Conservation (phyloP, 2,329 filamentous ascomycete genomes). For the Coniochaeta hoffmannii region DNA sequence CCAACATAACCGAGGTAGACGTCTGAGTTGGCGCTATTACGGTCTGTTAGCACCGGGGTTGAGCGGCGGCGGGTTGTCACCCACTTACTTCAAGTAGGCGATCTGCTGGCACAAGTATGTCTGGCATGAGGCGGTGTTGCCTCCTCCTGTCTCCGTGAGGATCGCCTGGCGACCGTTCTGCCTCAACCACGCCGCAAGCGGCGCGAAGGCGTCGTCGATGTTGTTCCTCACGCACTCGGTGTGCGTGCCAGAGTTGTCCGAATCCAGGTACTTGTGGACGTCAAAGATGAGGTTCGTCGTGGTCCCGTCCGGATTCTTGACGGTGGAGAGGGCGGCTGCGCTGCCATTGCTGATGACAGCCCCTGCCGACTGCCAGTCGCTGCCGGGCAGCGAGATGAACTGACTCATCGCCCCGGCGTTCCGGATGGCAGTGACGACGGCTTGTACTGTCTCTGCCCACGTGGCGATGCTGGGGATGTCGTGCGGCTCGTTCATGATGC, state of each 20-base stretch:
- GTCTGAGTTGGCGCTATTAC: constrained; percentile 29
- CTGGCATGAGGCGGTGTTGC: constrained; percentile 22
- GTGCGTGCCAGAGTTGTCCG: constrained; percentile 26
- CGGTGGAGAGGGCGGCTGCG: constrained; percentile 25
- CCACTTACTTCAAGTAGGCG: background rate
- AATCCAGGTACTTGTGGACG: constrained; percentile 35
- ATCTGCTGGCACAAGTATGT: constrained; percentile 28
- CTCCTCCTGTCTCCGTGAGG: constrained; percentile 3
- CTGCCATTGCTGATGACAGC: constrained; percentile 28
- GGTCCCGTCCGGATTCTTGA: constrained; percentile 34
- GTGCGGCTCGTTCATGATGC: constrained; percentile 49
- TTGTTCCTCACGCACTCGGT: constrained; percentile 24
- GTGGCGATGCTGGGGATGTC: constrained; percentile 29
- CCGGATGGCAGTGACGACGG: constrained; percentile 5
- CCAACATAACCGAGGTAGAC: constrained; percentile 37
- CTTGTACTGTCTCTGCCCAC: constrained; percentile 42
- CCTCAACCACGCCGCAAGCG: constrained; percentile 2
- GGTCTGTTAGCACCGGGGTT: background rate
- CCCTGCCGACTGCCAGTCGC: constrained; percentile 31
- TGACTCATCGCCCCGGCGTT: constrained; percentile 20
- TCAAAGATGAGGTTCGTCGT: constrained; percentile 35
- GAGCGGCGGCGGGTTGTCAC: background rate
- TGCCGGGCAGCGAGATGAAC: constrained; percentile 43
- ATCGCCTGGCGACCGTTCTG: constrained; percentile 3
- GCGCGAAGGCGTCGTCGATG: constrained; percentile 3